Conservation (phyloP, 345 rosid genomes). For the Citrus australasica region DNA sequence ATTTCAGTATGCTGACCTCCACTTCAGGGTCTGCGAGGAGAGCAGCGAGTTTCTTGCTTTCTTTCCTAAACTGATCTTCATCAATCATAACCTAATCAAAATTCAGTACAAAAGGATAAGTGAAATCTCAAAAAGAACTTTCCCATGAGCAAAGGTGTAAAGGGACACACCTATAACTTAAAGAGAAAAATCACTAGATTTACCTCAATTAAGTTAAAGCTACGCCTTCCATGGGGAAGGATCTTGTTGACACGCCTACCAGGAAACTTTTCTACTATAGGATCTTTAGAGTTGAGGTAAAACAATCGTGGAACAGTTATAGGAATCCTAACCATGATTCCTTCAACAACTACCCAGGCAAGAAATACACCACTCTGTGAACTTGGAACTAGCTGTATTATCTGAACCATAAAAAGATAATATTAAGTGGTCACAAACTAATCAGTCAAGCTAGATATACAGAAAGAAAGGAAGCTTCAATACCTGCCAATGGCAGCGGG, state of each 20-base stretch:
- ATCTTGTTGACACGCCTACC: constrained; percentile 78
- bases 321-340: constrained; percentile 90
- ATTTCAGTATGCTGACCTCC: constrained; percentile 53
- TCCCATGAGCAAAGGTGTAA: constrained; percentile 10
- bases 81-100: constrained; percentile 54
- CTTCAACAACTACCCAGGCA: constrained; percentile 92
- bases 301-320: constrained; percentile 71
- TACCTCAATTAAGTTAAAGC: constrained; percentile 80
- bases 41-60: constrained; percentile 73
- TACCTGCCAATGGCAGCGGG: constrained; percentile 90
- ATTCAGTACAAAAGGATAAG: constrained; percentile 8
- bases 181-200: constrained; percentile 16
- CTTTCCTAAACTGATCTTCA: constrained; percentile 67
- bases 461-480: constrained; percentile 8
- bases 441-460: constrained; percentile 15
- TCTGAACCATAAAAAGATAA: constrained; percentile 42
- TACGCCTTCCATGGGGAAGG: constrained; percentile 82
- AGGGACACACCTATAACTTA: constrained; percentile 6
- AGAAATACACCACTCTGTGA: constrained; percentile 54
- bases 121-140: not conserved
- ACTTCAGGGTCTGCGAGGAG: constrained; percentile 93
- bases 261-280: constrained; percentile 58
- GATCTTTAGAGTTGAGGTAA: constrained; percentile 73
- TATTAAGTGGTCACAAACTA: constrained; percentile 19
- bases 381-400: constrained; percentile 75